These are phyloP conservation scores for Camelina sativa DNA, from an alignment of 345 rosid genomes.

Conservation along the genomic window DNA sequence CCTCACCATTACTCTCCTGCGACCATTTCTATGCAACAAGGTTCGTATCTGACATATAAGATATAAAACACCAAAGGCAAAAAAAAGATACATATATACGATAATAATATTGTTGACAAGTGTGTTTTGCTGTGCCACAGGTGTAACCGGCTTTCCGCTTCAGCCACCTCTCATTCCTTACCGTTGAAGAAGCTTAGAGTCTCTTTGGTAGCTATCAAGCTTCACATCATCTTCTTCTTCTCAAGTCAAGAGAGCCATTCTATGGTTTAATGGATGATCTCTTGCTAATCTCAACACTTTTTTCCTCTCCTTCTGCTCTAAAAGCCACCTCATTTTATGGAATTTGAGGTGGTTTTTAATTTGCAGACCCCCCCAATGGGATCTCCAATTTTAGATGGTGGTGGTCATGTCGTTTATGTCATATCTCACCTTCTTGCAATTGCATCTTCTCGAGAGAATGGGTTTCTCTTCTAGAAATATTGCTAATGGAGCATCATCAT, in stretches of 20 bases:
- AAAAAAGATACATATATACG: constrained; percentile 10
- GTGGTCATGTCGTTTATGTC: constrained; percentile 33
- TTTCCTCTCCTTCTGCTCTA: constrained; percentile 21
- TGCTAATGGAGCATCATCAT: constrained; percentile 35
- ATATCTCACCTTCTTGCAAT: constrained; percentile 34
- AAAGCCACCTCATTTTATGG: constrained; percentile 40
- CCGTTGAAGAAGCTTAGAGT: constrained; percentile 34
- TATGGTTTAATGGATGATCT: constrained; percentile 30
- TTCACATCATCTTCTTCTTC: constrained; percentile 29
- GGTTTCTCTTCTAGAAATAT: constrained; percentile 18
- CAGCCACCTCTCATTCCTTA: constrained; percentile 45
- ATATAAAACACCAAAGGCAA: constrained; percentile 6
- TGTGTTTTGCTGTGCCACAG: constrained; percentile 31
- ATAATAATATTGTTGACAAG: constrained; percentile 9
- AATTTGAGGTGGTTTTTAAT: constrained; percentile 36
- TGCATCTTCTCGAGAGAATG: constrained; percentile 34
- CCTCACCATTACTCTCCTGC: constrained; percentile 40
- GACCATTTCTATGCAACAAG: constrained; percentile 41
- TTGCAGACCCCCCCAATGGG: constrained; percentile 23
- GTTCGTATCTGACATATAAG: constrained; percentile 20
- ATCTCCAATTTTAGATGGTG: constrained; percentile 31
- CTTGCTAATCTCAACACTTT: constrained; percentile 33
- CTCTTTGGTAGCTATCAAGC: constrained; percentile 31
- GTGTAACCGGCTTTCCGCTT: constrained; percentile 33
- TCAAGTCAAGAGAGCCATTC: constrained; percentile 41